Evolutionary conservation across 805 yeast genomes (phyloP).

Genomic region (Naumovozyma castellii): DNA sequence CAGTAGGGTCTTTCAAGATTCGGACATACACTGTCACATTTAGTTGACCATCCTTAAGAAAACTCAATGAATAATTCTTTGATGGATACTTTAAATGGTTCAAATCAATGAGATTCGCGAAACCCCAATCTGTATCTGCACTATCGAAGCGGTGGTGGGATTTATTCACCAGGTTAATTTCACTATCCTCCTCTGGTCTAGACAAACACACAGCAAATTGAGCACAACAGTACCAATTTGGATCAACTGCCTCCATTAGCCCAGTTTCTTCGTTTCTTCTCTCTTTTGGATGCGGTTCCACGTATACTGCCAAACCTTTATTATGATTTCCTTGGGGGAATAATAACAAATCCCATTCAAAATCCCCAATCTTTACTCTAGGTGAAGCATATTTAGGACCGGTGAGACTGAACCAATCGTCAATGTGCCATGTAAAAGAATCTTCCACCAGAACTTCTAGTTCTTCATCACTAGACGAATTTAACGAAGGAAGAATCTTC

Average conservation of each 20-base stretch:
- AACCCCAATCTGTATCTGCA: conserved; percentile 92
- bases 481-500: conserved; percentile 17
- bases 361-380: conserved; percentile 48
- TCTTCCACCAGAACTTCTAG: conserved; percentile 22
- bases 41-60: conserved; percentile 44
- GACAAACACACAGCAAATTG: conserved; percentile 81
- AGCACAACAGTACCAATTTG: conserved; percentile 81
- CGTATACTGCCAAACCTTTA: conserved; percentile 57
- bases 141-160: conserved; percentile 73
- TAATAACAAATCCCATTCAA: conserved; percentile 58
- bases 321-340: conserved; percentile 69
- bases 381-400: conserved; percentile 35
- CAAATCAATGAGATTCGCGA: conserved; percentile 61
- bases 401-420: conserved; percentile 38
- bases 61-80: conserved; percentile 31
- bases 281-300: conserved; percentile 54
- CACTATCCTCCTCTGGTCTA: conserved; percentile 59
- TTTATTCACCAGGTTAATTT: conserved; percentile 46
- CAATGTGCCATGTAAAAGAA: conserved; percentile 44
- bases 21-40: conserved; percentile 71
- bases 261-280: conserved; percentile 20
- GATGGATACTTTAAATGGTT: conserved; percentile 36
- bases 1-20: conserved; percentile 80
- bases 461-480: conserved; percentile 5
- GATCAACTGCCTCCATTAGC: conserved; percentile 25